These are phyloP conservation scores for Hypomontagnella monticulosa DNA, from an alignment of 495 filamentous ascomycete genomes.

Conservation along the genomic window DNA sequence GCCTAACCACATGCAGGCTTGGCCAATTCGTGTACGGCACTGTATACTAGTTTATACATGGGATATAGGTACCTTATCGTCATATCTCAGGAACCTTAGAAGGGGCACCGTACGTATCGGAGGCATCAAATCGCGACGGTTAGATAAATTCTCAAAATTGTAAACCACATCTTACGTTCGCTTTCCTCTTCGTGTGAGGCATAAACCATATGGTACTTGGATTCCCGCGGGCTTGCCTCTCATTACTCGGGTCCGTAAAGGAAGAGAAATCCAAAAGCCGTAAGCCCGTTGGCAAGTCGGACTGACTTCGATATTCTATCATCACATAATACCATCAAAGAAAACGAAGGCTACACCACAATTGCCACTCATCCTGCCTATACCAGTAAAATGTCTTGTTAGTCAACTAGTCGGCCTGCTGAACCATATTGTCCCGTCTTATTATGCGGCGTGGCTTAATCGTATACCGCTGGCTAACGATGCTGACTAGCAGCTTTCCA, in stretches of 20 bases:
- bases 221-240: background rate
- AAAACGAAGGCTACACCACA: background rate
- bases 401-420: constrained; percentile 13
- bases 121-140: constrained; percentile 3
- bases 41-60: constrained; percentile 7
- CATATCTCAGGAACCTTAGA: constrained; percentile 3
- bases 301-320: no score
- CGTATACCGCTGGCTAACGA: constrained; percentile 31
- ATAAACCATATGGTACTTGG: background rate
- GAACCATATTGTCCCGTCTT: background rate
- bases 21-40: no score
- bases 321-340: no score
- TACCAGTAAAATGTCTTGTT: constrained; percentile 33
- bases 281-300: background rate
- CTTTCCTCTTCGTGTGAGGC: background rate
- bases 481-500: constrained; percentile 30
- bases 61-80: constrained; percentile 9
- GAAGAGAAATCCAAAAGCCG: background rate
- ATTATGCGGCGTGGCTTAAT: background rate
- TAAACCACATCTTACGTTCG: constrained; percentile 2
- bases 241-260: constrained; percentile 6
- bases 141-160: constrained; percentile 2
- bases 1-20: no score
- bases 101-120: background rate
- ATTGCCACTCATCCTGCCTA: constrained; percentile 7